Percentiles rank a stretch among this genome's conserved stretches.
phyloP scores from a whole-genome alignment of 1,284 basidiomycete species.

The Sphagnurus paluster region DNA sequence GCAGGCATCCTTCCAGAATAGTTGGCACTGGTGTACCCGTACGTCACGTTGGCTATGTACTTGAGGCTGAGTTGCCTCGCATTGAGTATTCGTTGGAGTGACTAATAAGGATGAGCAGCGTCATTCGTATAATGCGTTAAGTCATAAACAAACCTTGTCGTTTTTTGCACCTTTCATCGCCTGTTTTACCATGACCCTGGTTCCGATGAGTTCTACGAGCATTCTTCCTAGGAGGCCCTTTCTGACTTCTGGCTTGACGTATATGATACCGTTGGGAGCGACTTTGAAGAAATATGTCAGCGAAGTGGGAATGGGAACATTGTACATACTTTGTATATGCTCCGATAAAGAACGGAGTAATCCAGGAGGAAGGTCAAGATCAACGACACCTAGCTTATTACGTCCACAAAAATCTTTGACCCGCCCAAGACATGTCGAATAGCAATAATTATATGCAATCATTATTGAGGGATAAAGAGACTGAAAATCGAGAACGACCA shows the following conservation, averaged over 20 bases:
- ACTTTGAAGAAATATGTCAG: constrained; percentile 46
- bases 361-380: constrained; percentile 73
- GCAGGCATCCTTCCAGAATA: constrained; percentile 98
- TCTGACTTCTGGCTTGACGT: constrained; percentile 84
- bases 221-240: constrained; percentile 88
- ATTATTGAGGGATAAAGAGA: constrained; percentile 96
- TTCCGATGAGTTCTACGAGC: constrained; percentile 91
- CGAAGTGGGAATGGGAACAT: background rate
- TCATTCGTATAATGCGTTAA: background rate
- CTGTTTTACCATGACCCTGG: constrained; percentile 97
- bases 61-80: constrained; percentile 89
- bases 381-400: constrained; percentile 86
- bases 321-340: constrained; percentile 66
- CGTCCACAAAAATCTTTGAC: constrained; percentile 82
- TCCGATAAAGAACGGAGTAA: constrained; percentile 69
- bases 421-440: constrained; percentile 94
- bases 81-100: constrained; percentile 73
- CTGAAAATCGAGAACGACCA: constrained; percentile 94
- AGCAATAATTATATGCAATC: constrained; percentile 99
- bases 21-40: constrained; percentile 92
- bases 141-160: constrained; percentile 63
- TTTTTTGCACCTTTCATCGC: constrained; percentile 83
- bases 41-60: constrained; percentile 88
- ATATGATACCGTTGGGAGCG: constrained; percentile 93
- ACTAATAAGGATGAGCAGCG: constrained; percentile 42